Evolutionary conservation across 1,139 yeast species (phyloP), one percentile per base, ranked within the genome.

Genomic region (Saccharomyces pastorianus): DNA sequence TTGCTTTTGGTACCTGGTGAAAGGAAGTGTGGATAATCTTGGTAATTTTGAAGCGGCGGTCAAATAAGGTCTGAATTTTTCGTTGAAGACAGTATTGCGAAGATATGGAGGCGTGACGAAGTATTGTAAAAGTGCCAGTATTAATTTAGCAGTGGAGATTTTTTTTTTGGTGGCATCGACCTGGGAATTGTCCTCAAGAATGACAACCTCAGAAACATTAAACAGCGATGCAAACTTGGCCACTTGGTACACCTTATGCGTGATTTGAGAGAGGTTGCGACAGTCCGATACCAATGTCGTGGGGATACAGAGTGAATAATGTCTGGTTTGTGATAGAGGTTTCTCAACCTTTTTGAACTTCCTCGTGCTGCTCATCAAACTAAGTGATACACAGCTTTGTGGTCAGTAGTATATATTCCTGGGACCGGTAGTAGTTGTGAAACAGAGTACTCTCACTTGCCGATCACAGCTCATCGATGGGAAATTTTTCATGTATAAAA

Each of bases 51-150:
- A 74, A 0, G 96, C 96, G 60, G 81, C 77, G 56, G 78, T 79
- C 69, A 88, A 83, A 60, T 83, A 78, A 25, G 70, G 64, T 32
- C 66, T 58, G 53, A 70, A 71, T 26, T 73, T 68, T 52, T 75
- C 72, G 55, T 76, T 76, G 71, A 90, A 87, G 8, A 85, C 76
- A 0, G 84, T 72, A 58, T 83, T 82, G 26, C 85, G 79, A 46
- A 90, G 75, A 65, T 90, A 88, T 51, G 91, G 88, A 1, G 97
- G 97, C 0, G 97, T 90, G 14, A 90, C 81, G 64, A 88, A 88
- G 65, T 75, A 90, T 66, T 89, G 96, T 53, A 90, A 73, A 52
- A 90, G 74, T 1, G 85, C 76, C 0, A 95, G 95, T 49, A 88
- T 75, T 17, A 83, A 64, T 64, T 84, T 71, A 0, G 83, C 73